phyloP scores from a whole-genome alignment of 2,329 filamentous ascomycete species.

The Calonectria honghensis region DNA sequence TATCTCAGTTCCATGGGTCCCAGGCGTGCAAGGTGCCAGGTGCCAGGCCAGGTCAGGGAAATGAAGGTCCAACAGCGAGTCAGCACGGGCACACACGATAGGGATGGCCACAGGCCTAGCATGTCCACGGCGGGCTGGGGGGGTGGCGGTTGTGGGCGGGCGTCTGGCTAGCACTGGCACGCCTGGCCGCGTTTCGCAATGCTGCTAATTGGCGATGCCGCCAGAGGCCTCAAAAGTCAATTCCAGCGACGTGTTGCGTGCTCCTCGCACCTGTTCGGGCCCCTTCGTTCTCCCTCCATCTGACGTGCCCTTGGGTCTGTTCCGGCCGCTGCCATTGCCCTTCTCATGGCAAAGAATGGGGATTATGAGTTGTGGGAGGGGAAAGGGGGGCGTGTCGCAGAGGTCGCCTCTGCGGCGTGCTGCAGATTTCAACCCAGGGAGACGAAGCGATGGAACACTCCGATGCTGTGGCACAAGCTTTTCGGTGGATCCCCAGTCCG shows the following conservation, averaged over 20 bases:
- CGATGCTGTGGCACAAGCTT: slow-evolving; percentile 38
- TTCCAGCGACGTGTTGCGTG: slow-evolving; percentile 2
- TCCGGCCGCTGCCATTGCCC: background rate
- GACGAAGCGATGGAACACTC: slow-evolving; percentile 34
- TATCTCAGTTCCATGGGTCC: slow-evolving; percentile 23
- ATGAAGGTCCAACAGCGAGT: slow-evolving; percentile 43
- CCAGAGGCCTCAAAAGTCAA: slow-evolving; percentile 18
- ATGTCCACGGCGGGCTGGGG: slow-evolving; percentile 17
- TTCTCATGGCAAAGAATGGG: slow-evolving; percentile 5
- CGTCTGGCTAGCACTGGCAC: slow-evolving; percentile 13
- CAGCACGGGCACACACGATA: slow-evolving; percentile 42
- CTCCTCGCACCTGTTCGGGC: background rate
- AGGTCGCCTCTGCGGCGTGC: slow-evolving; percentile 4
- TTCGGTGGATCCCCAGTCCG: slow-evolving; percentile 25
- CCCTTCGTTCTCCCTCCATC: background rate
- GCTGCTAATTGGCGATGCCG: slow-evolving; percentile 21
- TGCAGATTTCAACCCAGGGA: slow-evolving; percentile 23
- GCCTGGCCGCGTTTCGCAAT: slow-evolving; percentile 21
- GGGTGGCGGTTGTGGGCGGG: slow-evolving; percentile 1
- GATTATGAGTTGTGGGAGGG: background rate
- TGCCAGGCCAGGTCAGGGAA: slow-evolving; percentile 37
- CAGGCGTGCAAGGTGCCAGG: slow-evolving; percentile 29
- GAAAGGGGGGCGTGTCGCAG: slow-evolving; percentile 6
- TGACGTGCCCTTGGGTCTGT: background rate
- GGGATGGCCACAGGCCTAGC: slow-evolving; percentile 23